Conservation (phyloP, 441 rosid species). For the Gossypium trilobum region DNA sequence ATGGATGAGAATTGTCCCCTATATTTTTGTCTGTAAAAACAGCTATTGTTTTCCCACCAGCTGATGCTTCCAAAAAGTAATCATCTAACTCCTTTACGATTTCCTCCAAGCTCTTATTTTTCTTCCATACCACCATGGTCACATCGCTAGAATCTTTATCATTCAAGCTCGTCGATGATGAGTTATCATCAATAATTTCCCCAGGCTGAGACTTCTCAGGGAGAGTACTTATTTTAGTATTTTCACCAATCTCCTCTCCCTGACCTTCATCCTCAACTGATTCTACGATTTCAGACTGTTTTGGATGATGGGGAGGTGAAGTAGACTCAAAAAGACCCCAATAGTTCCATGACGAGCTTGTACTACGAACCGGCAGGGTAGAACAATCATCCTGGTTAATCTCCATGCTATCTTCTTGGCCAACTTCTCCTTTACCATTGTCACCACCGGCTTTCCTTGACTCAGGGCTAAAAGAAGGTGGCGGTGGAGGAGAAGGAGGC, state of each 20-base stretch:
- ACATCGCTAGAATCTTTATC: slow-evolving; percentile 37
- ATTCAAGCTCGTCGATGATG: slow-evolving; percentile 46
- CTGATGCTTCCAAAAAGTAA: slow-evolving; percentile 76
- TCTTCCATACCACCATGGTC: slow-evolving; percentile 34
- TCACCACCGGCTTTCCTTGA: slow-evolving; percentile 27
- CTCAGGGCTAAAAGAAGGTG: slow-evolving; percentile 70
- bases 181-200: slow-evolving; percentile 45
- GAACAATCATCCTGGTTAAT: background rate
- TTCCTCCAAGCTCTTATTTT: slow-evolving; percentile 57
- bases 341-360: slow-evolving; percentile 36
- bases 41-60: slow-evolving; percentile 60
- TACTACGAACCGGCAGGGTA: slow-evolving; percentile 31
- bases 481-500: slow-evolving; percentile 22
- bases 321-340: slow-evolving; percentile 42
- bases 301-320: slow-evolving; percentile 20
- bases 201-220: slow-evolving; percentile 31
- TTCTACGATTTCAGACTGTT: slow-evolving; percentile 28
- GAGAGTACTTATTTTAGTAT: slow-evolving; percentile 18
- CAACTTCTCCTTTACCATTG: slow-evolving; percentile 21
- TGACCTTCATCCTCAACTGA: slow-evolving; percentile 46
- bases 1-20: slow-evolving; percentile 41
- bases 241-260: slow-evolving; percentile 33
- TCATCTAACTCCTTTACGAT: slow-evolving; percentile 75
- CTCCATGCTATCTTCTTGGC: slow-evolving; percentile 29
- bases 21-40: slow-evolving; percentile 54